phyloP scores from a whole-genome alignment of 495 filamentous ascomycete species.

The Hyphodiscus hymeniophilus region DNA sequence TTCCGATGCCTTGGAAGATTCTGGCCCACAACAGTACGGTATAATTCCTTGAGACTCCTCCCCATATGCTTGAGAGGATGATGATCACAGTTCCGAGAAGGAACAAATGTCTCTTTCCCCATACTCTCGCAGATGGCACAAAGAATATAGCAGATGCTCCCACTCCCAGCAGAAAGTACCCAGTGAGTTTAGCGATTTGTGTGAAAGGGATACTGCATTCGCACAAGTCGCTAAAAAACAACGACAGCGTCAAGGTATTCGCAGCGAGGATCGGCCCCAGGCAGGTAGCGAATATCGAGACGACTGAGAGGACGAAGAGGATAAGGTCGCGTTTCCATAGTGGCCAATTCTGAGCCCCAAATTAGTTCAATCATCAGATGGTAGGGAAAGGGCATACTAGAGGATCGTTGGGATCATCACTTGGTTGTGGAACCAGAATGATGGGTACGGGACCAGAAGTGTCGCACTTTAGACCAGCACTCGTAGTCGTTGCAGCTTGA shows the following conservation, averaged over 20 bases:
- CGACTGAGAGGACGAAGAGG: slow-evolving; percentile 64
- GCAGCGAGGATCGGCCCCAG: slow-evolving; percentile 81
- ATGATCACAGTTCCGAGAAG: slow-evolving; percentile 70
- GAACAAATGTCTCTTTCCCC: slow-evolving; percentile 87
- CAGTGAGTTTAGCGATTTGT: slow-evolving; percentile 71
- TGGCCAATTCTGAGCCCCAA: slow-evolving; percentile 81
- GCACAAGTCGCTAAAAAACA: slow-evolving; percentile 44
- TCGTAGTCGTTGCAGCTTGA: slow-evolving; percentile 29
- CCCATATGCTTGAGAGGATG: slow-evolving; percentile 68
- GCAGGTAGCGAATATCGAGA: slow-evolving; percentile 71
- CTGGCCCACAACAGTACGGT: slow-evolving; percentile 66
- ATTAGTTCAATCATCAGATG: too few species aligned
- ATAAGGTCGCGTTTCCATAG: slow-evolving; percentile 80
- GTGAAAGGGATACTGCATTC: slow-evolving; percentile 40
- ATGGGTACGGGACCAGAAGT: slow-evolving; percentile 55
- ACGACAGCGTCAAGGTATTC: slow-evolving; percentile 65
- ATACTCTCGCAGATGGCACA: slow-evolving; percentile 81
- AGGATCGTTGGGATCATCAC: slow-evolving; percentile 62
- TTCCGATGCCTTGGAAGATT: slow-evolving; percentile 65
- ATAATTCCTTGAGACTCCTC: slow-evolving; percentile 55
- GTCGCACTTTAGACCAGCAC: slow-evolving; percentile 61
- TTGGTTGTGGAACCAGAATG: slow-evolving; percentile 66
- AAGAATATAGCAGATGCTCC: slow-evolving; percentile 74
- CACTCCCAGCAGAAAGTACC: slow-evolving; percentile 79
- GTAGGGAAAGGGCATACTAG: slow-evolving; percentile 38